Evolutionary conservation across 805 yeast genomes (phyloP), one percentile per base, ranked within the genome.

Genomic region (Saccharomycopsis oosterbeekiorum): DNA sequence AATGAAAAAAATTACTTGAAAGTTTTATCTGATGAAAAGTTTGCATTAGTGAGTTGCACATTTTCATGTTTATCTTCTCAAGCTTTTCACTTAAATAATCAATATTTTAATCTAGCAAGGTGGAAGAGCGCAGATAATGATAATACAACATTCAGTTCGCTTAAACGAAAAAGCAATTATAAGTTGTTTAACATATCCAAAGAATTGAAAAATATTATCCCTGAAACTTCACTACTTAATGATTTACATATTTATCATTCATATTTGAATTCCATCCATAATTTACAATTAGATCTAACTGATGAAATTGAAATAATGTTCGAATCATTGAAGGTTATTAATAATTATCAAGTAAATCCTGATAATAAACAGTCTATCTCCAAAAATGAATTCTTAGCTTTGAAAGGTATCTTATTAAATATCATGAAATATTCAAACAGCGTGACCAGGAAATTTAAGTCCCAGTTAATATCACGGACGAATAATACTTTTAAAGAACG

Each of bases 251-350:
- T 47, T 19, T 37, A 37, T 24, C 59, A 57, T 51, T 17, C 53
- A 26, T 55, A 58, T 51, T 26, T 26, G 19, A 41, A 41, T 57
- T 60, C 64, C 41, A 59, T 39, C 40, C 60, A n/a, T 58, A 63
- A 60, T 39, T 60, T 34, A 5, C 60, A 42, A 57, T 55, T 41
- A 21, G 54, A 34, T 15, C 34, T 17, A 51, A 39, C 51, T 17
- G 59, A 29, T 34, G 15, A 41, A 55, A 19, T 50, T 56, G 2
- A 55, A 41, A 55, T 57, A 58, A 24, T 51, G 19, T 21, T 24
- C 14, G 42, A 42, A 37, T 19, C 47, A 19, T 17, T 24, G 21
- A 42, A 12, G 19, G 53, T 40, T 36, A 15, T 55, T 21, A 55
- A 34, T 24, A 42, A 21, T 47, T 47, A 47, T 47, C 29, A 24